Evolutionary conservation across 495 filamentous ascomycete genomes (phyloP).

Genomic region (Annulohypoxylon moriforme): DNA sequence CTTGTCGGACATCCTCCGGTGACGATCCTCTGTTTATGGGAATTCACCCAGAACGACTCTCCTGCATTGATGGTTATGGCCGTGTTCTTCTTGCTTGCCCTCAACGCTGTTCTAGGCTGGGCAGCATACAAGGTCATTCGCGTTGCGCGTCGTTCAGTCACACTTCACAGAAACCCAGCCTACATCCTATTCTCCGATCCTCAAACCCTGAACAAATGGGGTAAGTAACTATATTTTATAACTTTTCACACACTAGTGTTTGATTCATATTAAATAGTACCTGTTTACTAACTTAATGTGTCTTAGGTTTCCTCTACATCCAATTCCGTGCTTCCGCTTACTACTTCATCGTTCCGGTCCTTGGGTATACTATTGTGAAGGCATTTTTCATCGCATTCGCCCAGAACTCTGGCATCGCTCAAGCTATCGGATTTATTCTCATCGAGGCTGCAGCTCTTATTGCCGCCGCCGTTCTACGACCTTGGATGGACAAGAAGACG

Average conservation of each 20-base stretch:
- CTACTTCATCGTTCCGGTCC: slow-evolving; percentile 89
- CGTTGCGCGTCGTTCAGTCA: slow-evolving; percentile 86
- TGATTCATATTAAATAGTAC: neutral
- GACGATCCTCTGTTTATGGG: slow-evolving; percentile 91
- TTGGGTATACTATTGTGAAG: slow-evolving; percentile 85
- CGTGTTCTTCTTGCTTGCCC: slow-evolving; percentile 86
- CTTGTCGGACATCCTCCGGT: slow-evolving; percentile 95
- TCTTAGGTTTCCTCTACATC: slow-evolving; percentile 85
- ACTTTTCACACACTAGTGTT: neutral
- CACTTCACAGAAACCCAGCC: slow-evolving; percentile 93
- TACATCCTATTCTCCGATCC: slow-evolving; percentile 98
- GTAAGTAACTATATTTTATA: slow-evolving; percentile 33
- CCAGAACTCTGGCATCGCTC: slow-evolving; percentile 76
- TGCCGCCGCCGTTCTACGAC: slow-evolving; percentile 79
- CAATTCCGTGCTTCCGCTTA: slow-evolving; percentile 97
- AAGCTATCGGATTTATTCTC: slow-evolving; percentile 85
- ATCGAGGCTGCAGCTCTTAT: slow-evolving; percentile 88
- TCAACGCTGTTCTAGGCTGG: slow-evolving; percentile 83
- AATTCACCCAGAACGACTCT: slow-evolving; percentile 88
- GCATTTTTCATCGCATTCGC: slow-evolving; percentile 89
- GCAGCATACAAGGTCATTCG: slow-evolving; percentile 89
- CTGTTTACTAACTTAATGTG: slow-evolving; percentile 5
- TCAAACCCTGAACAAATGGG: slow-evolving; percentile 94
- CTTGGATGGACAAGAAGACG: slow-evolving; percentile 99
- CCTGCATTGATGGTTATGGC: slow-evolving; percentile 87